Conservation (phyloP, 306 rosid species). For the Malus sieversii region DNA sequence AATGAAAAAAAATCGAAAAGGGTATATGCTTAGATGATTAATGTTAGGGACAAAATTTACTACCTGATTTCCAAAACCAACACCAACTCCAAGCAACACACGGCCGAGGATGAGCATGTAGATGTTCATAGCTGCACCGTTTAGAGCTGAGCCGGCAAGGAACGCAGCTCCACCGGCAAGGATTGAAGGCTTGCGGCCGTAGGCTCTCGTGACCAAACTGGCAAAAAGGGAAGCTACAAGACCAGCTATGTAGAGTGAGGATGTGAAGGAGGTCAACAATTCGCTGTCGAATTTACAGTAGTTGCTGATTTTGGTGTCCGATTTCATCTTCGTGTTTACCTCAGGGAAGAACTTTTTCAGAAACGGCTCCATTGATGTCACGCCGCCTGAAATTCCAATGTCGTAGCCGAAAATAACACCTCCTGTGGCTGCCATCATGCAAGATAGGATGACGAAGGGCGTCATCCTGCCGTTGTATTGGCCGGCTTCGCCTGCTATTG, state of each 20-base stretch:
- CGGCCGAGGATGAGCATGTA: constrained; percentile 70
- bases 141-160: constrained; percentile 56
- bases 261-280: constrained; percentile 61
- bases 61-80: constrained; percentile 80
- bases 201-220: constrained; percentile 42
- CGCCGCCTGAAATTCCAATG: constrained; percentile 66
- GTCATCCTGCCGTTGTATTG: constrained; percentile 52
- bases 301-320: constrained; percentile 46
- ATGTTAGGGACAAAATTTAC: not conserved
- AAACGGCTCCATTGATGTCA: constrained; percentile 74
- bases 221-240: constrained; percentile 60
- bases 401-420: constrained; percentile 65
- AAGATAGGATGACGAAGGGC: constrained; percentile 34
- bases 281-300: constrained; percentile 63
- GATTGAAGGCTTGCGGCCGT: constrained; percentile 66
- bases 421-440: constrained; percentile 53
- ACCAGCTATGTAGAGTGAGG: constrained; percentile 70
- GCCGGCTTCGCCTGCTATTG: constrained; percentile 14
- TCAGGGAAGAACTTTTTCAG: constrained; percentile 58
- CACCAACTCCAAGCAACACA: constrained; percentile 68
- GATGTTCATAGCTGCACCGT: constrained; percentile 53
- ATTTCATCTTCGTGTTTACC: constrained; percentile 41
- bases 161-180: constrained; percentile 52
- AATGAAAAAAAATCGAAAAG: not conserved
- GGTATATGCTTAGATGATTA: not conserved